Conservation (phyloP, 768 basidiomycete genomes). For the Amanita inopinata region DNA sequence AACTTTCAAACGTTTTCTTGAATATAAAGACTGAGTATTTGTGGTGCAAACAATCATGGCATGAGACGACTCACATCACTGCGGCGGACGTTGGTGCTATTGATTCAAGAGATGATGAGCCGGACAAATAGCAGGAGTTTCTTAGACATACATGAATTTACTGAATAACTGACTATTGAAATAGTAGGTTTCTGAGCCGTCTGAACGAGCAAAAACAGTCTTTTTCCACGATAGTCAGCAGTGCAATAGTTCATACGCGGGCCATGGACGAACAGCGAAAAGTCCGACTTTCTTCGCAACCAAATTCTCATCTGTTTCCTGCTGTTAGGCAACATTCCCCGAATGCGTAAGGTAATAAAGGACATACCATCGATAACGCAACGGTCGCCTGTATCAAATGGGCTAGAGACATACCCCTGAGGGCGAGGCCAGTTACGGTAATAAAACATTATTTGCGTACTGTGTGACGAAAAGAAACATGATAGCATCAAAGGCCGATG, state of each 20-base stretch:
- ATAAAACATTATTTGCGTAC: conserved; percentile 30
- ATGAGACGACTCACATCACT: conserved; percentile 39
- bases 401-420: conserved; percentile 29
- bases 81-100: conserved; percentile 61
- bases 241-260: neutral
- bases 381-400: conserved; percentile 78
- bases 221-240: conserved; percentile 12
- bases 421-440: conserved; percentile 1
- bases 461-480: conserved; percentile 81
- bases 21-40: conserved; percentile 10
- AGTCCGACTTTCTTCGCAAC: conserved; percentile 76
- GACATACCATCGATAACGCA: conserved; percentile 56
- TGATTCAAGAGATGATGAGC: neutral
- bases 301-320: conserved; percentile 46
- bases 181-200: conserved; percentile 75
- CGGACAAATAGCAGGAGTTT: neutral
- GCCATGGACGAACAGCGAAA: conserved; percentile 43
- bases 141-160: conserved; percentile 55
- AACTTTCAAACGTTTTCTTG: conserved; percentile 62
- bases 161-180: conserved; percentile 70
- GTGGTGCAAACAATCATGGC: neutral
- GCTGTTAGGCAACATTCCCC: neutral
- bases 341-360: neutral
- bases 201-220: conserved; percentile 62
- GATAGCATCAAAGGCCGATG: conserved; percentile 67